Evolutionary conservation across 768 basidiomycete genomes (phyloP).

Genomic region (Mrakia blollopis): DNA sequence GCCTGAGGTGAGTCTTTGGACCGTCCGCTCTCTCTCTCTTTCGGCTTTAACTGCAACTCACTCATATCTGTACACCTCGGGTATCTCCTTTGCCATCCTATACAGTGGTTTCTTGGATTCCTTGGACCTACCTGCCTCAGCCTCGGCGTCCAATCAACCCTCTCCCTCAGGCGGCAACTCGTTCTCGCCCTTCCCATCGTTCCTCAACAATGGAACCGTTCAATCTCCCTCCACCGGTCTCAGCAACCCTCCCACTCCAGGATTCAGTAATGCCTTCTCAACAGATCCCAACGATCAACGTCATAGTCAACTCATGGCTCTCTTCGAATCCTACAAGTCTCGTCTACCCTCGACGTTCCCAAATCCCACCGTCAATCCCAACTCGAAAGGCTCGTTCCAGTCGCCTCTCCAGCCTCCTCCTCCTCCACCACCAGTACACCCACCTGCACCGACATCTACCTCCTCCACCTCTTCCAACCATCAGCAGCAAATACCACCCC

Average conservation of each 20-base stretch:
- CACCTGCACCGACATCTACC: background rate
- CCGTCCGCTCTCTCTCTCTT: background rate
- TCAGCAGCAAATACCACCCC: background rate
- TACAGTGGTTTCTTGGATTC: conserved; percentile 18
- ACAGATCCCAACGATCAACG: background rate
- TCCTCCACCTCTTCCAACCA: background rate
- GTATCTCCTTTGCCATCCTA: background rate
- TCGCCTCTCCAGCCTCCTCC: background rate
- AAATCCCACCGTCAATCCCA: background rate
- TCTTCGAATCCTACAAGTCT: conserved; percentile 10
- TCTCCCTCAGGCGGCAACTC: background rate
- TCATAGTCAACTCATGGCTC: background rate
- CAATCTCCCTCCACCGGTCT: background rate
- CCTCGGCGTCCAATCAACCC: background rate
- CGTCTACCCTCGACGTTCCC: background rate
- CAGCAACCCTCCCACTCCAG: background rate
- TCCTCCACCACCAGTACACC: background rate
- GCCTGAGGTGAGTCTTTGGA: conserved; percentile 14
- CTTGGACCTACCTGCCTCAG: background rate
- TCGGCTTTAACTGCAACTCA: background rate
- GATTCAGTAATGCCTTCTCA: background rate
- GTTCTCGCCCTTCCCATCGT: conserved; percentile 3
- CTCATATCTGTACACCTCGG: background rate
- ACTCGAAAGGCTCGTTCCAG: background rate
- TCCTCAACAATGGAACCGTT: background rate